Base-by-base conservation (phyloP, 2,329 filamentous ascomycete genomes). In the Epichloe coenophiala region DNA sequence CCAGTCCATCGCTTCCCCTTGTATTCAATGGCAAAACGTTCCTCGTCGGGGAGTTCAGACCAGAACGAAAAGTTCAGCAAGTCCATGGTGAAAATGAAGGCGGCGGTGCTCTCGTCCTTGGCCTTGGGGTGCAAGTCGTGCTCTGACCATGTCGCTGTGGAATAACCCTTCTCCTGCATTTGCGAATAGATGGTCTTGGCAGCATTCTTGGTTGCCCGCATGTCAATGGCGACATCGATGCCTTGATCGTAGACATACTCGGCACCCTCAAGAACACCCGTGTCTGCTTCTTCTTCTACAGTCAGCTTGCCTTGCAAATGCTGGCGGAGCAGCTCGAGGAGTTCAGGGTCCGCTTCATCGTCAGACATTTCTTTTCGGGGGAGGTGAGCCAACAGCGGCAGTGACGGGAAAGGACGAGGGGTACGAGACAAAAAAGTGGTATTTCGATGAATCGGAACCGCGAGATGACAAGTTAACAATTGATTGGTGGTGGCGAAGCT, bases 81-180 rank as follows among this genome's bases (percentile, higher is more conserved):
- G 64, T 98, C 93, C 88, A 98, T 95, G 19, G 87, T 88, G 65
- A 98, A 97, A 60, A 98, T 91, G 64, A 98, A 97, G 55, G 87
- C 84, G 21, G 95, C 80, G 0, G 88, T 90, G 47, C 68, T 76
- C 61, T 88, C 86, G 62, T 94, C 83, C 61, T 88, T 88, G 41
- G 78, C 61, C 64, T 90, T 86, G 1, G 93, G 93, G 61, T 98
- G 93, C 39, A 98, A 73, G 63, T 93, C 86, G 65, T 97, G 89
- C 60, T 85, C 77, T 13, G 86, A 80, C 93, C 93, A 98, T 8
- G 81, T 85, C 54, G 86, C 79, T 0, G 87, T 88, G 4, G 87
- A 93, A 68, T 94, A 97, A 38, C 75, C 71, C 62, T 88, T 88
- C 64, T 82, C 76, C 65, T 88, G 79, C 88, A 98, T 97, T 64